These are phyloP conservation scores for Podospora fimiseda DNA, from an alignment of 495 filamentous ascomycete species.

Conservation along the genomic window DNA sequence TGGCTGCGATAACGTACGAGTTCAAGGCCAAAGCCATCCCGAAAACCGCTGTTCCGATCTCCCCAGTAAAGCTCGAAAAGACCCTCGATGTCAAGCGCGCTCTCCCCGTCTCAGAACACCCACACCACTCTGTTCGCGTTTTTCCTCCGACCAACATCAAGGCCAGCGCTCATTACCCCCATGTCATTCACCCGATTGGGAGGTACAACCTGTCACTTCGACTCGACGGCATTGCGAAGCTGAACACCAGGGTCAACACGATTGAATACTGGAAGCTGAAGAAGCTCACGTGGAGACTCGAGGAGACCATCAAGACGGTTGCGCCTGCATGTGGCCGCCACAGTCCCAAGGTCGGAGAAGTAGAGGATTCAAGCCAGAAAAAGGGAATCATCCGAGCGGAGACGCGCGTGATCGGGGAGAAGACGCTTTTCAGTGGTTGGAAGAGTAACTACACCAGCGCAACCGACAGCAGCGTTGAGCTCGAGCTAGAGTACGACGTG, in stretches of 20 bases:
- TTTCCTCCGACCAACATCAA: conserved; percentile 95
- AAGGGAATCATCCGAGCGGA: conserved; percentile 80
- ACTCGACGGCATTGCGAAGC: conserved; percentile 70
- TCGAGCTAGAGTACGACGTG: conserved; percentile 73
- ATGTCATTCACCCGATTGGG: conserved; percentile 82
- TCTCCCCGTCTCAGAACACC: conserved; percentile 50
- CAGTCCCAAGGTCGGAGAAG: conserved; percentile 55
- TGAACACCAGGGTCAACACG: conserved; percentile 44
- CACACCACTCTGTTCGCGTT: conserved; percentile 78
- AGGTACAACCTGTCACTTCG: conserved; percentile 72
- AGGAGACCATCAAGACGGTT: conserved; percentile 73
- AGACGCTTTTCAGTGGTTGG: conserved; percentile 61
- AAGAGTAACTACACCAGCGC: conserved; percentile 78
- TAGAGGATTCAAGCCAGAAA: conserved; percentile 33
- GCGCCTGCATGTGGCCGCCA: conserved; percentile 80
- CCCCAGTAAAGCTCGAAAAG: conserved; percentile 53
- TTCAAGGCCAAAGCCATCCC: conserved; percentile 72
- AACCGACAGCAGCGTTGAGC: conserved; percentile 65
- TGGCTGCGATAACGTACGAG: conserved; percentile 72
- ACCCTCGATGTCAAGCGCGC: conserved; percentile 68
- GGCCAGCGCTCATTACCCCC: conserved; percentile 69
- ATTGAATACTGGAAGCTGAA: conserved; percentile 77
- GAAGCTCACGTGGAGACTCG: conserved; percentile 87
- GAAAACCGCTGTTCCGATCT: conserved; percentile 22
- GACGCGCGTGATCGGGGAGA: conserved; percentile 58